These are phyloP conservation scores for Phytophthora pisi DNA, from an alignment of 352 stramenopile species.

Conservation along the genomic window DNA sequence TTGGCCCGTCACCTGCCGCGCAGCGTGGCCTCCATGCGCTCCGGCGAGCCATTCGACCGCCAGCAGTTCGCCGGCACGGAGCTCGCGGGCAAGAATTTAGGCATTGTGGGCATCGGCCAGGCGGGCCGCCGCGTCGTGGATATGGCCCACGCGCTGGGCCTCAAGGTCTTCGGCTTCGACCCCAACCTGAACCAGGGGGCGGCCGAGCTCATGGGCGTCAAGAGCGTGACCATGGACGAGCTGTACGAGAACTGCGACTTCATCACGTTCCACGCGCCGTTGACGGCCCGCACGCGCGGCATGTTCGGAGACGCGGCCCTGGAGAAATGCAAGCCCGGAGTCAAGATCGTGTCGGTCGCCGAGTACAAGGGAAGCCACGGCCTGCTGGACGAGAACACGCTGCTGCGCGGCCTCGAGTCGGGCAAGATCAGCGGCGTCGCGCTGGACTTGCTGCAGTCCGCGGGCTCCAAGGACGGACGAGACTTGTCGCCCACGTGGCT, in stretches of 20 bases:
- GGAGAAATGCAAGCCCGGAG: constrained; percentile 89
- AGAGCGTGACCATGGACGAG: constrained; percentile 61
- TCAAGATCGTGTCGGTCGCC: constrained; percentile 87
- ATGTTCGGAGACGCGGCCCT: constrained; percentile 89
- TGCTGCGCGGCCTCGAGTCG: constrained; percentile 68
- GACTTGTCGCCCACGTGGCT: constrained; percentile 53
- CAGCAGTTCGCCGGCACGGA: constrained; percentile 68
- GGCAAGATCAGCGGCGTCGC: constrained; percentile 87
- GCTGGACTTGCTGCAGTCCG: constrained; percentile 72
- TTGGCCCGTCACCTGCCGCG: constrained; percentile 62
- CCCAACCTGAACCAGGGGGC: constrained; percentile 76
- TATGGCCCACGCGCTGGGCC: constrained; percentile 72
- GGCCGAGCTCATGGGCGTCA: constrained; percentile 67
- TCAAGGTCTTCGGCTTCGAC: constrained; percentile 76
- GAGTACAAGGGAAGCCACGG: constrained; percentile 75
- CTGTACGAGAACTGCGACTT: constrained; percentile 89
- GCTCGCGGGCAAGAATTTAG: constrained; percentile 63
- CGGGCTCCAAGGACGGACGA: constrained; percentile 22
- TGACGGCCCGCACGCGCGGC: constrained; percentile 91
- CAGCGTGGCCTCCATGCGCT: constrained; percentile 50
- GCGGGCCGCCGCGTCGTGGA: constrained; percentile 76
- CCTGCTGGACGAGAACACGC: constrained; percentile 82
- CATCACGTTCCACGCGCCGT: constrained; percentile 94
- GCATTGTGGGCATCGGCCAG: constrained; percentile 76
- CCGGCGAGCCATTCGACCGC: constrained; percentile 34